Evolutionary conservation across 352 stramenopile species (phyloP).

Genomic region (Phytophthora cryptogea): DNA sequence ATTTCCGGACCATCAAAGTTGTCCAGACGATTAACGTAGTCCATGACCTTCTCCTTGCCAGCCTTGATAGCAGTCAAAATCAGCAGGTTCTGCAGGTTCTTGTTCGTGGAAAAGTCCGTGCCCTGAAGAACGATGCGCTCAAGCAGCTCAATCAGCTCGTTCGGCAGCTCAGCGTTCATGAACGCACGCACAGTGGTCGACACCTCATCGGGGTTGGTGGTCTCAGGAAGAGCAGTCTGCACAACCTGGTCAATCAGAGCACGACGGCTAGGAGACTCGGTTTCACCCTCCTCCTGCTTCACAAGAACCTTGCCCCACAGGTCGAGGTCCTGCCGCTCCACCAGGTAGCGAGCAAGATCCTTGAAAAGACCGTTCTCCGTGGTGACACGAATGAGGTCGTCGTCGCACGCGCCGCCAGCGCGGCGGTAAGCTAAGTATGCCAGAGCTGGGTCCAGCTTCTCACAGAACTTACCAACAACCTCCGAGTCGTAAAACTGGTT

Average conservation of each 20-base stretch:
- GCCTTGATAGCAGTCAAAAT: conserved; percentile 99
- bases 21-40: conserved; percentile 99
- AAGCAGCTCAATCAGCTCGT: conserved; percentile 99
- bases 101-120: conserved; percentile 99
- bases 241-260: conserved; percentile 99
- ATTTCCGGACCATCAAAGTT: conserved; percentile 99
- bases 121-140: conserved; percentile 99
- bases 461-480: conserved; percentile 99
- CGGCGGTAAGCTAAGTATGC: conserved; percentile 99
- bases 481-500: conserved; percentile 99
- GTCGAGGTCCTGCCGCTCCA: conserved; percentile 98
- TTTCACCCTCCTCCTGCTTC: conserved; percentile 92
- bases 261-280: conserved; percentile 91
- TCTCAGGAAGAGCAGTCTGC: conserved; percentile 99
- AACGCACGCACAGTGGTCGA: conserved; percentile 99
- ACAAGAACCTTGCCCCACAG: conserved; percentile 97
- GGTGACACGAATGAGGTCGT: conserved; percentile 99
- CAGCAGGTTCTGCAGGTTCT: conserved; percentile 99
- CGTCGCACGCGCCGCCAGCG: conserved; percentile 97
- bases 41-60: conserved; percentile 97
- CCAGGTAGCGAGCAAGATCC: conserved; percentile 98
- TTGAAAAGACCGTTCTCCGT: conserved; percentile 99
- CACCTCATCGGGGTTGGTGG: conserved; percentile 98
- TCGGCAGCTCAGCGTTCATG: conserved; percentile 99
- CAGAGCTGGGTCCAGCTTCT: conserved; percentile 99